These are phyloP conservation scores for Cercospora canescens DNA, from an alignment of 2,329 filamentous ascomycete species.

Conservation along the genomic window DNA sequence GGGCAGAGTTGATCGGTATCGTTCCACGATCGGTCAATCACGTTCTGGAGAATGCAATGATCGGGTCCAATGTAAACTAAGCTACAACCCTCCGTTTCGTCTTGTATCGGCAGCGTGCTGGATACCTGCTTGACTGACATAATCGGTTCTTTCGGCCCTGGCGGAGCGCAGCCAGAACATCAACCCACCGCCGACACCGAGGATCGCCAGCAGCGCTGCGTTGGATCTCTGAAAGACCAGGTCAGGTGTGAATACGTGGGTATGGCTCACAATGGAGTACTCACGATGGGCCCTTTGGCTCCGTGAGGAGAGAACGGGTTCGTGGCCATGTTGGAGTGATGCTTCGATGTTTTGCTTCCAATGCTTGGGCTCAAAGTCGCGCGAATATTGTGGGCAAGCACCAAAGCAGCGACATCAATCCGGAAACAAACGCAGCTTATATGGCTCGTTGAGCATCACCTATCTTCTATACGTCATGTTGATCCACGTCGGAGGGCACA, in stretches of 20 bases:
- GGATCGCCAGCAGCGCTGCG: background rate
- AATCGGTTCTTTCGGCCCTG: background rate
- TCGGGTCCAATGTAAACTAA: background rate
- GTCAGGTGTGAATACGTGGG: background rate
- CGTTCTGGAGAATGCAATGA: background rate
- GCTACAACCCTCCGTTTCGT: background rate
- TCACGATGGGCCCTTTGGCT: background rate
- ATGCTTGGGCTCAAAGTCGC: background rate
- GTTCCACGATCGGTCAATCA: background rate
- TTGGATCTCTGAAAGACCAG: background rate
- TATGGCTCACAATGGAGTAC: background rate
- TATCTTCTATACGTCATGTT: background rate
- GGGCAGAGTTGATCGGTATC: background rate
- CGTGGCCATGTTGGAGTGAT: background rate
- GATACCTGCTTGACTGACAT: background rate
- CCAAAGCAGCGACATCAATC: background rate
- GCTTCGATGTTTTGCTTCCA: background rate
- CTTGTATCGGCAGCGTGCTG: background rate
- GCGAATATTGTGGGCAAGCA: background rate
- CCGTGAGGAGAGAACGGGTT: background rate
- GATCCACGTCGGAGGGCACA: background rate
- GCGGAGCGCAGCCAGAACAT: constrained; percentile 1
- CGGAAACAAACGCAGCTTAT: no score
- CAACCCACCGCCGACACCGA: background rate
- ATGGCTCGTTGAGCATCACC: background rate